Conservation (phyloP, 2,329 filamentous ascomycete species). For the Chaetomium strumarium region DNA sequence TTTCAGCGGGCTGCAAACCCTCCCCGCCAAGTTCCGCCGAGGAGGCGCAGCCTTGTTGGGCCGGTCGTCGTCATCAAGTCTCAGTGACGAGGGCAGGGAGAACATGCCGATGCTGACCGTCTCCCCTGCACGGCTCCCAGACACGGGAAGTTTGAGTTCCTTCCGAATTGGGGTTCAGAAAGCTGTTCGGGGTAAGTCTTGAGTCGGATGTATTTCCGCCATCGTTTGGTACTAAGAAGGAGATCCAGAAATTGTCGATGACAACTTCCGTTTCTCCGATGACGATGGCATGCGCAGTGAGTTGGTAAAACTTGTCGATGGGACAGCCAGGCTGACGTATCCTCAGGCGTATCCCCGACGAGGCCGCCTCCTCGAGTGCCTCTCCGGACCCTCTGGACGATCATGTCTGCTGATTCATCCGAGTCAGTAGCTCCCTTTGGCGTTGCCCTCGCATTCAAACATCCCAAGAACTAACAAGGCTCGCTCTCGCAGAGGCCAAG, state of each 20-base stretch:
- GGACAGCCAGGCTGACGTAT: neutral
- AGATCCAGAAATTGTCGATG: neutral
- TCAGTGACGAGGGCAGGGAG: conserved; percentile 4
- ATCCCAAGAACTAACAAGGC: neutral
- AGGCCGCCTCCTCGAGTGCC: neutral
- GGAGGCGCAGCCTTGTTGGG: neutral
- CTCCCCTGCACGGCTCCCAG: neutral
- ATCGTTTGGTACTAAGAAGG: neutral
- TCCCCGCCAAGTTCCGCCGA: conserved; percentile 4
- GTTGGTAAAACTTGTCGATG: neutral
- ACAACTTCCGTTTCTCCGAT: conserved; percentile 2
- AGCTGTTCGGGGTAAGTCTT: conserved; percentile 6
- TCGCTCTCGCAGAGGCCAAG: neutral
- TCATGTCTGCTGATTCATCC: conserved; percentile 10
- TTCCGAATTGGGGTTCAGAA: conserved; percentile 10
- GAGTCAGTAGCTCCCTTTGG: neutral
- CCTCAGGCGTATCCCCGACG: neutral
- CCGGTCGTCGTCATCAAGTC: neutral
- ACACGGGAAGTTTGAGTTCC: conserved; percentile 9
- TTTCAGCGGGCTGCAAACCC: neutral
- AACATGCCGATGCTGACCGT: neutral
- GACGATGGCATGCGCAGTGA: neutral
- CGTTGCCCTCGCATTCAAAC: neutral
- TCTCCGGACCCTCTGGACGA: conserved; percentile 11
- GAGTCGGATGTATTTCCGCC: neutral